Evolutionary conservation across 768 basidiomycete species (phyloP), one percentile per base, ranked within the genome.

Genomic region (Auriscalpium orientale): DNA sequence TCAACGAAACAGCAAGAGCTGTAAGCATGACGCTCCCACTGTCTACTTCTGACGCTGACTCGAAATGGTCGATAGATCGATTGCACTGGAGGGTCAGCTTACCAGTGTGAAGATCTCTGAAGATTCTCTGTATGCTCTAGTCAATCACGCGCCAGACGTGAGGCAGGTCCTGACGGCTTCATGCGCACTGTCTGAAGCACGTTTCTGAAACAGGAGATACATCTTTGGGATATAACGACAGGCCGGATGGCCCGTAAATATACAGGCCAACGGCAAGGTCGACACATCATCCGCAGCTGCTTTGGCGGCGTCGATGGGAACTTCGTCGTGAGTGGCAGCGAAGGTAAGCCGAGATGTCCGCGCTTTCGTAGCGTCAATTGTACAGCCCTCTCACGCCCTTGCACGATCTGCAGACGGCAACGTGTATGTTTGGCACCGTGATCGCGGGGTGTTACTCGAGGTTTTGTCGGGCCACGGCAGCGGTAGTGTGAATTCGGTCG

Each of bases 341-440:
- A 98, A 84, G 95, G 95, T 91, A 61, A 52, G 80, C 63, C 38
- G 43, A 20, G 47, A 46, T 47, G n/a, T 40, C 35, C 40, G 53
- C 20, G 45, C 38, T 37, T 47, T 37, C 60, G 53, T n/a, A 28
- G 28, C 22, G 22, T 28, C 22, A 28, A 28, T 43, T 46, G 57
- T 28, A 13, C 37, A 51, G 21, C 45, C 53, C 49, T 16, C 36
- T 53, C n/a, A 48, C 15, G 33, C 34, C 13, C 43, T 40, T 33
- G 46, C 52, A 52, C 49, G 35, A 35, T 49, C 43, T 38, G 44
- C 67, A 98, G 97, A 99, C 71, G 83, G 87, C 46, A 89, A 89
- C 59, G 87, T 98, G 46, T 97, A 98, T 72, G 82, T 98, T 37
- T 99, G 95, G 95, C 91, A 98, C 68, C 83, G 89, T 47, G 87